phyloP scores from a whole-genome alignment of 441 rosid genomes.

The Adansonia gregorii region DNA sequence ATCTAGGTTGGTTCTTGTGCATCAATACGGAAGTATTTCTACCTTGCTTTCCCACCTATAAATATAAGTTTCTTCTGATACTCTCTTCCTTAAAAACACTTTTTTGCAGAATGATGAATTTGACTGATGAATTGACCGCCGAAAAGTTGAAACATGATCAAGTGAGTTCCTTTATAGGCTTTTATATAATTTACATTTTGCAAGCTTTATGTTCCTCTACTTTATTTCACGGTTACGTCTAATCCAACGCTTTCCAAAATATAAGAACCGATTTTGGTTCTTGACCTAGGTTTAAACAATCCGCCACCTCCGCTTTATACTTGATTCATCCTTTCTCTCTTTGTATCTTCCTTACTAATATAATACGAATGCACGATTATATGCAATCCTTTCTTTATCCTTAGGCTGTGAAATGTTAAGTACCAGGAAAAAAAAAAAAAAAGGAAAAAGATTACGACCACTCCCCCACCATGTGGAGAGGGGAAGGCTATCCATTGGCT shows the following conservation, averaged over 20 bases:
- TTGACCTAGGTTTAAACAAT: not conserved
- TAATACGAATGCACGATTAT: too few relatives aligned
- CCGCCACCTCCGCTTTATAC: not conserved
- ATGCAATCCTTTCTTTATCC: too few relatives aligned
- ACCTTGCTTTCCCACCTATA: slow-evolving; percentile 15
- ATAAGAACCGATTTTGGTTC: not conserved
- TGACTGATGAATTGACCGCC: slow-evolving; percentile 73
- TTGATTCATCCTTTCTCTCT: not conserved
- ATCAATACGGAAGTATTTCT: slow-evolving; percentile 19
- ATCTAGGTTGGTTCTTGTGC: slow-evolving; percentile 58
- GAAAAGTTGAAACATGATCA: slow-evolving; percentile 72
- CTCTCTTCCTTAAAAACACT: not conserved
- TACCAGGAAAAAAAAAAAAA: too few relatives aligned
- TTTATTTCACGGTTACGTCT: not conserved
- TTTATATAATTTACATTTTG: not conserved
- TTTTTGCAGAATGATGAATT: slow-evolving; percentile 66
- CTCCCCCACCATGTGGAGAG: too few relatives aligned
- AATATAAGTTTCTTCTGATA: slow-evolving; percentile 15
- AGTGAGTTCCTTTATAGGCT: slow-evolving; percentile 51
- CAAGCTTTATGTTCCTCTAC: not conserved
- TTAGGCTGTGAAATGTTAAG: too few relatives aligned
- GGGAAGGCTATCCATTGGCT: not conserved
- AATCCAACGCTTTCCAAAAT: not conserved
- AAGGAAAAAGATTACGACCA: too few relatives aligned
- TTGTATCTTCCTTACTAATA: not conserved